Percentiles rank a stretch among this genome's conserved stretches.
Conservation (phyloP, 345 rosid species). For the Aethionema arabicum region DNA sequence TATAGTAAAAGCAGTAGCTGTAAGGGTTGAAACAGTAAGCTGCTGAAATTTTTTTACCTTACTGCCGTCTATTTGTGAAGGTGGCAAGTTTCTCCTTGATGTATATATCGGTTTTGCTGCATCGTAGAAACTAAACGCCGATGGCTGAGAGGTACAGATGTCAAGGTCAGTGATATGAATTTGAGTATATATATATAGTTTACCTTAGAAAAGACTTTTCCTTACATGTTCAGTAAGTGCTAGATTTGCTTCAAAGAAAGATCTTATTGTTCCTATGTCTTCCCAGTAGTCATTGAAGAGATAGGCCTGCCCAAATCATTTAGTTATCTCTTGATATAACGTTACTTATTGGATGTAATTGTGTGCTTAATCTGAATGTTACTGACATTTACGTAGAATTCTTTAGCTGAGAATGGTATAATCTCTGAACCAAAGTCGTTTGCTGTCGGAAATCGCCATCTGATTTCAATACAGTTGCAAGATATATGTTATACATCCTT, state of each 20-base stretch:
- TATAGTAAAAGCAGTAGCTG: not conserved
- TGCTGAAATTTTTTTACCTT: slow-evolving; percentile 45
- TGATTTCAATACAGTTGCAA: slow-evolving; percentile 34
- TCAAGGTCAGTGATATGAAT: slow-evolving; percentile 6
- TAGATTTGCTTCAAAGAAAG: slow-evolving; percentile 93
- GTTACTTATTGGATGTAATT: slow-evolving; percentile 1
- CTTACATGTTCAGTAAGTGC: slow-evolving; percentile 93
- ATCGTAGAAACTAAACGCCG: slow-evolving; percentile 89
- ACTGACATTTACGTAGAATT: slow-evolving; percentile 63
- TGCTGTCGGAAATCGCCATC: slow-evolving; percentile 99
- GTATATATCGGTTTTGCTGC: slow-evolving; percentile 89
- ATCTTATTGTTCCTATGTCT: slow-evolving; percentile 95
- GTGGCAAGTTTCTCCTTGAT: slow-evolving; percentile 92
- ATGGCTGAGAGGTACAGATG: slow-evolving; percentile 55
- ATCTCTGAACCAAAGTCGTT: slow-evolving; percentile 97
- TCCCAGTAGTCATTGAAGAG: slow-evolving; percentile 97
- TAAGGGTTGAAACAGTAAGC: too few species aligned
- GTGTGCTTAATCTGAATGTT: slow-evolving; percentile 24
- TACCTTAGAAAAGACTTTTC: slow-evolving; percentile 8
- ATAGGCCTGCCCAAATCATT: slow-evolving; percentile 64
- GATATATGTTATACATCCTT: not conserved
- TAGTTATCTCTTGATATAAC: not conserved
- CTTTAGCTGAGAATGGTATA: slow-evolving; percentile 89
- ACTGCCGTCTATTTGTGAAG: slow-evolving; percentile 69
- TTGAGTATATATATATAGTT: slow-evolving; percentile 1